phyloP scores from a whole-genome alignment of 177 flowering plant species.

The Vitis hybrid region DNA sequence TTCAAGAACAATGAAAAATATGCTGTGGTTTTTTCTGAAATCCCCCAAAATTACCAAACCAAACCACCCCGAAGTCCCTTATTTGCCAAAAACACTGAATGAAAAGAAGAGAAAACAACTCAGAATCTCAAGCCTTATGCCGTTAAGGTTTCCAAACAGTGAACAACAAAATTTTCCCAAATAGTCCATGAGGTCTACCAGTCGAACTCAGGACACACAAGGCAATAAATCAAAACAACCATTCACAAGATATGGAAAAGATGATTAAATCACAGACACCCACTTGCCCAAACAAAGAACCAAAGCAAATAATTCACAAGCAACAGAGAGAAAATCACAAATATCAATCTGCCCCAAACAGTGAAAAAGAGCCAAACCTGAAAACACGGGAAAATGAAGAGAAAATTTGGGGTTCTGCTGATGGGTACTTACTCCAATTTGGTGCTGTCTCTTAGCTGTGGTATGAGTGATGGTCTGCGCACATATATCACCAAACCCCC shows the following conservation, averaged over 20 bases:
- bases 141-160: not conserved
- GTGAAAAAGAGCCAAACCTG: not conserved
- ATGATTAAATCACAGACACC: not conserved
- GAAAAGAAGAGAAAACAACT: not conserved
- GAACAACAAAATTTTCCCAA: too few relatives aligned
- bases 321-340: not conserved
- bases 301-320: not conserved
- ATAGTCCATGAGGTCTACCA: too few relatives aligned
- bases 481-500: constrained; percentile 46
- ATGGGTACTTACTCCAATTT: constrained; percentile 12
- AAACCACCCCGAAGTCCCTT: too few relatives aligned
- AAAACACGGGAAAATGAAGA: not conserved
- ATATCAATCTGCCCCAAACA: too few relatives aligned
- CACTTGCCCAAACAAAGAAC: not conserved
- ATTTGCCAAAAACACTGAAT: not conserved
- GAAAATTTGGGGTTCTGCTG: not conserved
- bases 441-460: constrained; percentile 16
- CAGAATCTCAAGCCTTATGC: not conserved
- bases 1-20: too few relatives aligned
- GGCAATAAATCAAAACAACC: not conserved
- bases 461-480: constrained; percentile 42
- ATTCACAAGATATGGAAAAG: not conserved
- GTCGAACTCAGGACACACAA: not conserved
- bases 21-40: too few relatives aligned
- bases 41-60: too few relatives aligned